These are phyloP conservation scores for Xerocomellus amylosporus DNA, from an alignment of 768 basidiomycete genomes.

Conservation along the genomic window DNA sequence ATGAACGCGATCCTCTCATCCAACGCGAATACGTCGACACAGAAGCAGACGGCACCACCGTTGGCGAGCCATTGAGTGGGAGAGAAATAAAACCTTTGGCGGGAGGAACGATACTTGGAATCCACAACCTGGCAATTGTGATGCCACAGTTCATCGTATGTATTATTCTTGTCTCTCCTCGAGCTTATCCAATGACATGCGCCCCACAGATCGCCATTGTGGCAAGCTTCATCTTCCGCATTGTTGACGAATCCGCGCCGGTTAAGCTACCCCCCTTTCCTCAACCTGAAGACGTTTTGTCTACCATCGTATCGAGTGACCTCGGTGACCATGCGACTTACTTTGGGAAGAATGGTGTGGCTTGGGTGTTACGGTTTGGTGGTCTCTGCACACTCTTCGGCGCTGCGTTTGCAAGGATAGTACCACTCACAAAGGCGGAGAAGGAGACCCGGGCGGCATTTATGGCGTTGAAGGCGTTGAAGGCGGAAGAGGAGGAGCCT, in stretches of 20 bases:
- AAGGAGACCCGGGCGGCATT: constrained; percentile 83
- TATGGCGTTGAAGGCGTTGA: constrained; percentile 73
- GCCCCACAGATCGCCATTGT: constrained; percentile 71
- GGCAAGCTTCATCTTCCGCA: constrained; percentile 81
- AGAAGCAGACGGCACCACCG: constrained; percentile 40
- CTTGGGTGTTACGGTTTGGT: constrained; percentile 92
- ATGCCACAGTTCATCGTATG: constrained; percentile 91
- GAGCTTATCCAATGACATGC: not conserved
- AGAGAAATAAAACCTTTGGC: constrained; percentile 51
- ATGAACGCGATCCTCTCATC: constrained; percentile 52
- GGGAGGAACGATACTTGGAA: constrained; percentile 90
- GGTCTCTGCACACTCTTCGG: constrained; percentile 82
- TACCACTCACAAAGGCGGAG: constrained; percentile 88
- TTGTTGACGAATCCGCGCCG: constrained; percentile 56
- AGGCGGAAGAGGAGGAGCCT: constrained; percentile 53
- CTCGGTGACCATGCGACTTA: constrained; percentile 54
- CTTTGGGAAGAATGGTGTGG: constrained; percentile 84
- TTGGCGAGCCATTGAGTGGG: constrained; percentile 23
- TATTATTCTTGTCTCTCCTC: constrained; percentile 9
- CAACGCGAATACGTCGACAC: constrained; percentile 46
- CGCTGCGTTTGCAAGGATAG: constrained; percentile 73
- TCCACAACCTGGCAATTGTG: constrained; percentile 94
- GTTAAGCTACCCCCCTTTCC: constrained; percentile 15
- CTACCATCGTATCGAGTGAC: constrained; percentile 3
- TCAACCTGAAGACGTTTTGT: constrained; percentile 35